A percentile compares a stretch with the other conserved stretches of the same genome.
Evolutionary conservation across 345 rosid genomes (phyloP).

Genomic region (rapeseed (Brassica napus)): DNA sequence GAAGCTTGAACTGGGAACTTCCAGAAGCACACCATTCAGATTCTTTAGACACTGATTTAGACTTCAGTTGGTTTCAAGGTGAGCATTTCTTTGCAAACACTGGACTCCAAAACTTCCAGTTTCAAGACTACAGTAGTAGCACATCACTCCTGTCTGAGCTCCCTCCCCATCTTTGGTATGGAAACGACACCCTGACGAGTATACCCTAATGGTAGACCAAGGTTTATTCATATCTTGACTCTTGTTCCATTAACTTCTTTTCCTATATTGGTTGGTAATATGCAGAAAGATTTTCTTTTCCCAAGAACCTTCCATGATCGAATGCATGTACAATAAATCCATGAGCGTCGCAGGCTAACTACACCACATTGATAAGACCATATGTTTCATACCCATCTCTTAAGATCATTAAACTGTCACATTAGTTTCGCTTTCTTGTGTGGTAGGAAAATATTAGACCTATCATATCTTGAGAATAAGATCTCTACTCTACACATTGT

Average conservation of each 20-base stretch:
- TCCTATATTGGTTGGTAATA: slow-evolving; percentile 35
- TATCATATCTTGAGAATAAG: slow-evolving; percentile 10
- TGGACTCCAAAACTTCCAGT: slow-evolving; percentile 51
- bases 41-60: slow-evolving; percentile 47
- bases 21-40: slow-evolving; percentile 39
- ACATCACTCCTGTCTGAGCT: slow-evolving; percentile 45
- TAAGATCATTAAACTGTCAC: slow-evolving; percentile 11
- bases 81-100: slow-evolving; percentile 51
- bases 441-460: not conserved
- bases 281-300: slow-evolving; percentile 33
- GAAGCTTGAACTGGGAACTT: slow-evolving; percentile 46
- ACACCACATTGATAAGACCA: slow-evolving; percentile 18
- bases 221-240: slow-evolving; percentile 67
- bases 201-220: slow-evolving; percentile 51
- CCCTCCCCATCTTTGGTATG: slow-evolving; percentile 61
- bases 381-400: slow-evolving; percentile 19
- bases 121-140: slow-evolving; percentile 41
- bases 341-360: slow-evolving; percentile 20
- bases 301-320: not conserved
- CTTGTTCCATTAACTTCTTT: slow-evolving; percentile 35
- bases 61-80: slow-evolving; percentile 51
- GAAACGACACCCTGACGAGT: slow-evolving; percentile 56
- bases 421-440: slow-evolving; percentile 7
- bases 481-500: not conserved
- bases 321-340: too few species aligned